Base-by-base conservation (phyloP, 805 yeast genomes). In the Saccharomycopsis guyanensis region DNA sequence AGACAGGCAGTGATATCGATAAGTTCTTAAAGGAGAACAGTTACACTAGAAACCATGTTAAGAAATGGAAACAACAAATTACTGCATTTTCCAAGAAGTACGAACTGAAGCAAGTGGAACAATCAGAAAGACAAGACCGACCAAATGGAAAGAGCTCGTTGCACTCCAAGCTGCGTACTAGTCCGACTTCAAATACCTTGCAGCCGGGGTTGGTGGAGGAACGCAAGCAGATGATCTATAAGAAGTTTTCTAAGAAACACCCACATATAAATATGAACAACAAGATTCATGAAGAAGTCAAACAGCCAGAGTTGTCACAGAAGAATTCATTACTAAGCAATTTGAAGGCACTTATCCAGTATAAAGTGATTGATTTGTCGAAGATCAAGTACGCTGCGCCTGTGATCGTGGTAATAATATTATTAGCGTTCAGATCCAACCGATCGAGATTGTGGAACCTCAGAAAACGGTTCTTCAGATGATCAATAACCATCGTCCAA, bases 221-320 rank as follows among this genome's bases (percentile, higher is more conserved):
- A 16, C 38, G 20, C 19, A 48, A 48, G 24, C 48, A 27, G 16
- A 35, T 23, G 19, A 27, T 48, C n/a, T 48, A 48, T 20, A 48
- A 48, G 18, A 43, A 43, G 16, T 48, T 48, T 25, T 36, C 45
- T 4, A 16, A 29, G 15, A 43, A 40, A 24, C 51, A 48, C 40
- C 51, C 51, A 12, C 51, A 48, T 18, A 48, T 48, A 6, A n/a
- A 23, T 1, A 44, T 48, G 42, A 35, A 16, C 24, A n/a, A 27
- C 15, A 32, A 7, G 13, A 16, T 12, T 23, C 24, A 20, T 7
- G 25, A 19, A 12, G 8, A 33, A 19, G 15, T 18, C 29, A 25
- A 25, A 10, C 6, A 25, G 29, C 15, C 18, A 6, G n/a, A 6
- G 13, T 10, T 38, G 7, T 41, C 47, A 4, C 6, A 20, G 8